Evolutionary conservation across 148 eudicot species (phyloP).

Genomic region (Oxyria digyna): DNA sequence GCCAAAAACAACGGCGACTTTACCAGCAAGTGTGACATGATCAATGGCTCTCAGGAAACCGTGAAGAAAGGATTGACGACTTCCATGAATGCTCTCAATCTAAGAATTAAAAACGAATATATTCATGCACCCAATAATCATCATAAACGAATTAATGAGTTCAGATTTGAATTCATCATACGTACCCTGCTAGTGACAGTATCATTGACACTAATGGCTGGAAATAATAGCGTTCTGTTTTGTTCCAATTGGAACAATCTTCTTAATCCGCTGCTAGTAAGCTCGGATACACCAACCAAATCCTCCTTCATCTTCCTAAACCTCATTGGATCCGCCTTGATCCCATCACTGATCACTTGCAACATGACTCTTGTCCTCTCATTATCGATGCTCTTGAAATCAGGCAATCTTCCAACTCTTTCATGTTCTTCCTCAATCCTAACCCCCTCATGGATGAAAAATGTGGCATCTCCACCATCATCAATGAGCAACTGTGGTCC

Average conservation of each 20-base stretch:
- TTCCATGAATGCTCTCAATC: conserved; percentile 95
- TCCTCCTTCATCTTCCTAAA: conserved; percentile 67
- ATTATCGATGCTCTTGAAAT: conserved; percentile 54
- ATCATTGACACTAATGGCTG: conserved; percentile 92
- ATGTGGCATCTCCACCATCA: conserved; percentile 86
- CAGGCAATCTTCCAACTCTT: conserved; percentile 53
- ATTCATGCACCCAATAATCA: not conserved
- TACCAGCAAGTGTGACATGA: conserved; percentile 77
- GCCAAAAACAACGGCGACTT: conserved; percentile 75
- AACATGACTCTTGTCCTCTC: conserved; percentile 74
- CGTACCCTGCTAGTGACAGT: conserved; percentile 91
- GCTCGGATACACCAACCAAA: conserved; percentile 87
- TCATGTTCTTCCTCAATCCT: conserved; percentile 80
- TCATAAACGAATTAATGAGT: not conserved
- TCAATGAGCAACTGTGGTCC: conserved; percentile 87
- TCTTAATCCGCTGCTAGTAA: conserved; percentile 91
- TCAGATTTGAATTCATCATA: not conserved
- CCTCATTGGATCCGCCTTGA: conserved; percentile 66
- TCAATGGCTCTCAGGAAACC: conserved; percentile 95
- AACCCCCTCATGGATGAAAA: conserved; percentile 90
- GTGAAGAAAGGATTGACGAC: conserved; percentile 91
- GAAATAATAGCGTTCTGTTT: conserved; percentile 63
- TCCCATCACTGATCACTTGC: conserved; percentile 50
- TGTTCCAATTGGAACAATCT: conserved; percentile 85
- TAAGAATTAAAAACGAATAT: conserved; percentile 12